A percentile compares a stretch with the other conserved stretches of the same genome.
Conservation (phyloP, 768 basidiomycete genomes). For the Suillus weaverae region DNA sequence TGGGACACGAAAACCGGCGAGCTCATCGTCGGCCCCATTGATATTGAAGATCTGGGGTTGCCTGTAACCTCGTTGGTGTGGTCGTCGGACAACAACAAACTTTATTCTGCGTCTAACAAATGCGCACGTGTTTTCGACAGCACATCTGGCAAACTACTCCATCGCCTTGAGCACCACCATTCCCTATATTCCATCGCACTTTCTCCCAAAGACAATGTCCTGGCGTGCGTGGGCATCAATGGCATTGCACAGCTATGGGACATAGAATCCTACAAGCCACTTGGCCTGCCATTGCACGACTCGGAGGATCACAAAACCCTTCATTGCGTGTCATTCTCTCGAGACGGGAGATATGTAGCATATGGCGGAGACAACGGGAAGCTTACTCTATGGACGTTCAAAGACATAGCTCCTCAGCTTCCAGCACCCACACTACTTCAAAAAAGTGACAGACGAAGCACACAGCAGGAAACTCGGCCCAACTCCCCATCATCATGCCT, state of each 20-base stretch:
- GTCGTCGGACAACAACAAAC: background rate
- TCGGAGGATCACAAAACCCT: too few relatives aligned
- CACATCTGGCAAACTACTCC: background rate
- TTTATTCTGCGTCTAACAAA: background rate
- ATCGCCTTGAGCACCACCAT: background rate
- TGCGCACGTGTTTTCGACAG: background rate
- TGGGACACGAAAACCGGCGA: background rate
- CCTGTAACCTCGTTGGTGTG: background rate
- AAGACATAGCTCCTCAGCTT: background rate
- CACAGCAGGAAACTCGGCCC: background rate
- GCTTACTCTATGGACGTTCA: background rate
- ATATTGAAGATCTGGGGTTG: background rate
- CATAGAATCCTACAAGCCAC: background rate
- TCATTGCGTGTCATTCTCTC: background rate
- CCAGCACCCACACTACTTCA: background rate
- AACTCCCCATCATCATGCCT: background rate
- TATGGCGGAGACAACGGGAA: background rate
- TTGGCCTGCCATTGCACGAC: background rate
- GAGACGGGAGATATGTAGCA: background rate
- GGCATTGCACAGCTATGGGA: background rate
- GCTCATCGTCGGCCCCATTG: background rate
- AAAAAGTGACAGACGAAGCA: background rate
- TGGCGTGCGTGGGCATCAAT: background rate
- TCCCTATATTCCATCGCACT: background rate
- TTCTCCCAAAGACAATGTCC: background rate